Evolutionary conservation across 768 basidiomycete species (phyloP).

Genomic region (Pleurotus pulmonarius): DNA sequence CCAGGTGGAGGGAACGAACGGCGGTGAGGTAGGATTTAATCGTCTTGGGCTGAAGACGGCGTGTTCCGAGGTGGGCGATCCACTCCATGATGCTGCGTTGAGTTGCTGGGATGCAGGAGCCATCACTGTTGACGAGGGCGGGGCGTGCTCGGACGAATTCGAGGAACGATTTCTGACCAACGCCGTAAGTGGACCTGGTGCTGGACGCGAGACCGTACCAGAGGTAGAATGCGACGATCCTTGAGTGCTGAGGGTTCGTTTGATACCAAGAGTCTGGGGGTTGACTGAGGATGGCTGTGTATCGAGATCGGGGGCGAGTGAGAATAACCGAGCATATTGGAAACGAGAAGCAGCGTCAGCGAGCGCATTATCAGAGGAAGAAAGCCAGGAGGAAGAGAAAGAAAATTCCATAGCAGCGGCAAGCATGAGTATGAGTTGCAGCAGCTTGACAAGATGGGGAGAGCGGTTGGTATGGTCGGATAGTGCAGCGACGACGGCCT

Average conservation of each 20-base stretch:
- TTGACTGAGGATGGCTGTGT: slow-evolving; percentile 11
- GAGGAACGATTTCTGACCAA: slow-evolving; percentile 21
- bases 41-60: slow-evolving; percentile 16
- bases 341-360: slow-evolving; percentile 26
- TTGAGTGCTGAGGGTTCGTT: not conserved
- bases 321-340: slow-evolving; percentile 20
- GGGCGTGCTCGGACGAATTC: slow-evolving; percentile 19
- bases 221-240: not conserved
- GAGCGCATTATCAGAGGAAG: slow-evolving; percentile 15
- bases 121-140: slow-evolving; percentile 10
- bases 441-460: slow-evolving; percentile 10
- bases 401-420: slow-evolving; percentile 17
- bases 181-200: slow-evolving; percentile 7
- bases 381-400: slow-evolving; percentile 20
- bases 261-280: slow-evolving; percentile 19
- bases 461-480: slow-evolving; percentile 14
- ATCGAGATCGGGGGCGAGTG: slow-evolving; percentile 18
- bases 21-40: too few species aligned
- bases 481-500: too few species aligned
- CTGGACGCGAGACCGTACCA: slow-evolving; percentile 10
- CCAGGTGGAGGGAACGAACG: slow-evolving; percentile 21
- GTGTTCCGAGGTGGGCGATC: slow-evolving; percentile 15
- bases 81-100: slow-evolving; percentile 12
- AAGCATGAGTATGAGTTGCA: slow-evolving; percentile 14
- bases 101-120: slow-evolving; percentile 13